These are phyloP conservation scores for Paspalum vaginatum DNA, from an alignment of 176 grass and related monocot genomes.

Conservation along the genomic window DNA sequence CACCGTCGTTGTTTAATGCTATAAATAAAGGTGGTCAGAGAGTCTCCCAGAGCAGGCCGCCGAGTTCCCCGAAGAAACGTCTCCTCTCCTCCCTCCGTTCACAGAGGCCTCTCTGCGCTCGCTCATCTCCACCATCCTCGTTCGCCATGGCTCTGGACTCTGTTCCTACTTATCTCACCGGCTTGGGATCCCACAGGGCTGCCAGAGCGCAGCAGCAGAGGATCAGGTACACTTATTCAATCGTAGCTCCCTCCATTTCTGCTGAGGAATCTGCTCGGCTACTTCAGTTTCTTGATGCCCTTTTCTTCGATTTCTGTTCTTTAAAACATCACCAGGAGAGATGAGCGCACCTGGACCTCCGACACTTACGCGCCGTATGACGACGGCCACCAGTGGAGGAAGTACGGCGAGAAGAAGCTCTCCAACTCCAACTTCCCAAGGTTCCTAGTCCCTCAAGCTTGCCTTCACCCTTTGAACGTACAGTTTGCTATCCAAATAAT, in stretches of 20 bases:
- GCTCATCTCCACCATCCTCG: background rate
- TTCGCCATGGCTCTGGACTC: conserved; percentile 55
- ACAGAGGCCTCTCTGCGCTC: background rate
- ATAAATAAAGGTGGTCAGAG: conserved; percentile 52
- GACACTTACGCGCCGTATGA: conserved; percentile 63
- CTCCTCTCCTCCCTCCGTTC: background rate
- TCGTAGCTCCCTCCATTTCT: background rate
- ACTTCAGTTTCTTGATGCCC: conserved; percentile 4
- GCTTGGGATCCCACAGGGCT: conserved; percentile 31
- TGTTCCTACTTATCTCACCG: conserved; percentile 26
- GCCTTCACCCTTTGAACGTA: background rate
- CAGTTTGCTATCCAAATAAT: background rate
- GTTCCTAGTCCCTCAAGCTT: conserved; percentile 1
- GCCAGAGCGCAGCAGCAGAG: conserved; percentile 48
- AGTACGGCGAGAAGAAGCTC: conserved; percentile 93
- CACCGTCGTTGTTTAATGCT: conserved; percentile 50
- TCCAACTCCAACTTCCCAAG: conserved; percentile 66
- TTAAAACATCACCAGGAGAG: conserved; percentile 39
- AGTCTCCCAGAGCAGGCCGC: background rate
- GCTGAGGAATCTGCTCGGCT: background rate
- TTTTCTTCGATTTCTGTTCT: background rate
- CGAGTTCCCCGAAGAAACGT: conserved; percentile 28
- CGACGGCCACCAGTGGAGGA: conserved; percentile 91
- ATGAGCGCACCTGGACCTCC: conserved; percentile 47
- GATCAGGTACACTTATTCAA: conserved; percentile 22